Base-by-base conservation (phyloP, 2,329 filamentous ascomycete species). In the Colletotrichum sublineola region DNA sequence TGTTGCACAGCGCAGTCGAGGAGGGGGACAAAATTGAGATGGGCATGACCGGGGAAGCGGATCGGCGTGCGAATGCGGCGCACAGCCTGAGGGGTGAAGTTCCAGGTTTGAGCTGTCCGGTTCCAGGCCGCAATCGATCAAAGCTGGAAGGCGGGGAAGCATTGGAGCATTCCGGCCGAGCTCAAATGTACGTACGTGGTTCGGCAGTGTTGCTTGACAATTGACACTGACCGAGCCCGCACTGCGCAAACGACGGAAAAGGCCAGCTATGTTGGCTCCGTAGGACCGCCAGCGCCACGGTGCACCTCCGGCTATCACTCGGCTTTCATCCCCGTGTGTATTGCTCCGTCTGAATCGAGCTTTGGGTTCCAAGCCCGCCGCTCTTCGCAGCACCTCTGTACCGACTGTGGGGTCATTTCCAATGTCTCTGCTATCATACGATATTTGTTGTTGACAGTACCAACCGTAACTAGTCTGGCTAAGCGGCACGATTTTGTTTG, bases 31-130 rank as follows among this genome's bases (percentile, higher is more conserved):
- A 53, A 36, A 50, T 52, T 71, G 63, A 57, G 64, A 68, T 64
- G 64, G 57, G 46, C 42, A 63, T 44, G 50, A 40, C 31, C 31
- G 57, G 56, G 57, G 31, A 42, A 20, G 14, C 33, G 31, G 56
- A 58, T 63, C 24, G 48, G 64, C 68, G 42, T 50, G 57, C 57
- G 64, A 71, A 44, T 44, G 56, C 57, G 60, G 64, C 68, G 64
- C 68, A 71, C 68, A 63, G 68, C 44, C 64, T 36, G 46, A 67
- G 68, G 57, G 64, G 52, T 50, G 20, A 52, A 52, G 64, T 68
- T 71, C 50, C 58, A 63, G 57, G 50, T 62, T 58, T 58, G 56
- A 60, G 18, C 58, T 50, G 50, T 20, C 40, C 24, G 55, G 57
- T 63, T 68, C 68, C 57, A 68, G 38, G 24, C 44, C 67, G 24